A percentile compares a stretch with the other conserved stretches of the same genome.
Conservation (phyloP, 371 early-diverging fungal genomes). For the Circinella minor region DNA sequence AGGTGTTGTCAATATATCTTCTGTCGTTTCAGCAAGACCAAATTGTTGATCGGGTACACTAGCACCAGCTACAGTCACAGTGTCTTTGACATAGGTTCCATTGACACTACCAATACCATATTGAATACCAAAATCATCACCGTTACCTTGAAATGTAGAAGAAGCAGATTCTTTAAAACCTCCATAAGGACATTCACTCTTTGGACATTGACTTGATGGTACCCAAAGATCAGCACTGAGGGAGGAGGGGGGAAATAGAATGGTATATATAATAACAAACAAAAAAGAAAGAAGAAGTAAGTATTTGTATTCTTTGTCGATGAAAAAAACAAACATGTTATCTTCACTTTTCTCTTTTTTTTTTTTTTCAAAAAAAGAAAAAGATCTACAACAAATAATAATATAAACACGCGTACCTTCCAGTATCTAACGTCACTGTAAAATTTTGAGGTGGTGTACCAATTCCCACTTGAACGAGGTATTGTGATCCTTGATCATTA, state of each 20-base stretch:
- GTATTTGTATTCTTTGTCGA: too few species aligned
- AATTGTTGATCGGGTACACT: slow-evolving; percentile 46
- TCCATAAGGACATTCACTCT: slow-evolving; percentile 28
- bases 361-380: neutral
- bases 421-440: slow-evolving; percentile 49
- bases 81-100: slow-evolving; percentile 36
- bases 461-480: slow-evolving; percentile 38
- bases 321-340: too few species aligned
- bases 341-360: too few species aligned
- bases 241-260: neutral
- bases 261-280: slow-evolving; percentile 2
- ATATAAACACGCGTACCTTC: slow-evolving; percentile 37
- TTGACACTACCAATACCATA: slow-evolving; percentile 39
- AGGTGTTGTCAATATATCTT: slow-evolving; percentile 40
- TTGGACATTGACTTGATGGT: slow-evolving; percentile 28
- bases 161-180: slow-evolving; percentile 28
- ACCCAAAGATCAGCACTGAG: slow-evolving; percentile 41
- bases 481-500: slow-evolving; percentile 44
- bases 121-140: slow-evolving; percentile 24
- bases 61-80: slow-evolving; percentile 36
- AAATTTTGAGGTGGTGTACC: slow-evolving; percentile 49
- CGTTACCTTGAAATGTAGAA: slow-evolving; percentile 21
- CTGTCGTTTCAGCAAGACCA: slow-evolving; percentile 39
- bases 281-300: neutral
- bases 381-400: neutral